Base-by-base conservation (phyloP, 2,329 filamentous ascomycete genomes). In the Nigrograna mackinnonii region DNA sequence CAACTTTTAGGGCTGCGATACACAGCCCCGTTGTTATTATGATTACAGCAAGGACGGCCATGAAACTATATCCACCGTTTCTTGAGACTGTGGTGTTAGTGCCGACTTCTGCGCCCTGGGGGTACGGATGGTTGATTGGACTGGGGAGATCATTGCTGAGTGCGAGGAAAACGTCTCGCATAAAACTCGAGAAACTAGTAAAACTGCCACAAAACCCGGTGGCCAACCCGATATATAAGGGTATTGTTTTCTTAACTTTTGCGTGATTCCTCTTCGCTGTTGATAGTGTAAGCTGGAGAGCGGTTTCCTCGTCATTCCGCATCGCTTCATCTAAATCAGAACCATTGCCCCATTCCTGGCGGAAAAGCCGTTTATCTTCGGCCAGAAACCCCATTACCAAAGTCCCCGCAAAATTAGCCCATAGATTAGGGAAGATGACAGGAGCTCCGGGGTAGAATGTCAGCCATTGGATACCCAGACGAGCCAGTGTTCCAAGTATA, bases 151-250 rank as follows among this genome's bases (percentile, higher is more conserved):
- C 79, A 61, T 96, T 94, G 3, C 87, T 85, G 14, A 95, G 70
- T 0, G 89, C 86, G 17, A 95, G 78, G 62, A 95, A 95, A 12
- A 79, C 70, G 57, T 95, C 91, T 5, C 88, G 80, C 35, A 91
- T 84, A 62, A 95, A 95, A 14, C 85, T 84, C 0, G 91, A 95
- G 68, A 96, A 96, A 7, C 87, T 91, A 0, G 91, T 96, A 58
- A 94, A 89, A 52, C 87, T 91, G 49, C 92, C 89, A 58, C 90
- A 95, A 67, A 94, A 94, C 9, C 87, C 92, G 0, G 87, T 95
- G 0, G 89, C 82, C 5, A 96, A 80, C 37, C 88, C 91, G 44
- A 95, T 86, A 62, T 95, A 96, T 0, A 96, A 75, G 0, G 92
- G 91, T 20, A 95, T 87, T 0, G 87, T 88, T 73, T 95, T 95